phyloP scores from a whole-genome alignment of 352 stramenopile genomes.

The Globisporangium middletonii region DNA sequence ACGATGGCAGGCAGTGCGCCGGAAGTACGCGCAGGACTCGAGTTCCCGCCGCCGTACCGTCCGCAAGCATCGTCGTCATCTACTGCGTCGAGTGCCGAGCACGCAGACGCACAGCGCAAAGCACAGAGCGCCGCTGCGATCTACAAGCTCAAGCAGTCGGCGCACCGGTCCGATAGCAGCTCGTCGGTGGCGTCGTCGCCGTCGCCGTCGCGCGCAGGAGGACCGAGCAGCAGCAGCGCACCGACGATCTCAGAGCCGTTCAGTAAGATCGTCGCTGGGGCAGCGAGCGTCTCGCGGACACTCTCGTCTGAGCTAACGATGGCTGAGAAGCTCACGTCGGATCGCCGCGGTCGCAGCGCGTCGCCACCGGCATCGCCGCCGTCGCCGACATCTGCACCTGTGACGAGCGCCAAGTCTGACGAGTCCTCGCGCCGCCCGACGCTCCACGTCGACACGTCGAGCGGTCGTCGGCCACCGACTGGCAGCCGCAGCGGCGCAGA shows the following conservation, averaged over 20 bases:
- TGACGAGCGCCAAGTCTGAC: background rate
- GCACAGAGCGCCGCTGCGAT: constrained; percentile 72
- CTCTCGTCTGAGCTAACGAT: constrained; percentile 14
- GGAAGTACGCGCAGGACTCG: constrained; percentile 47
- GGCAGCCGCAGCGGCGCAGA: too few relatives aligned
- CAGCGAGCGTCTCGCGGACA: constrained; percentile 2
- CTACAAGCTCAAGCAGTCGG: constrained; percentile 47
- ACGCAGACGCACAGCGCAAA: constrained; percentile 50
- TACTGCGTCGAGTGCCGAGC: constrained; percentile 11
- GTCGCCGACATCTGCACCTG: background rate
- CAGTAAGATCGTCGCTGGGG: constrained; percentile 42
- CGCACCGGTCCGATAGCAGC: constrained; percentile 13
- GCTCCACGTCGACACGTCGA: constrained; percentile 47
- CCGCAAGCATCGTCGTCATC: constrained; percentile 8
- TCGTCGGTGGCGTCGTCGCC: background rate
- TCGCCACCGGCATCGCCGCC: background rate
- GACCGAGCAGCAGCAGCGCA: constrained; percentile 1
- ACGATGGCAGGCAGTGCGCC: constrained; percentile 30
- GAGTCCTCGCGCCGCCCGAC: constrained; percentile 25
- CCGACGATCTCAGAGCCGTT: constrained; percentile 25
- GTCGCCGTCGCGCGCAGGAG: constrained; percentile 15
- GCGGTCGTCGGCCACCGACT: constrained; percentile 4
- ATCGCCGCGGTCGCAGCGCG: constrained; percentile 6
- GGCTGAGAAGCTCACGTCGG: constrained; percentile 6
- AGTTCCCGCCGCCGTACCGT: constrained; percentile 44